These are phyloP conservation scores for Aspergillus haitiensis DNA, from an alignment of 495 filamentous ascomycete genomes.

Conservation along the genomic window DNA sequence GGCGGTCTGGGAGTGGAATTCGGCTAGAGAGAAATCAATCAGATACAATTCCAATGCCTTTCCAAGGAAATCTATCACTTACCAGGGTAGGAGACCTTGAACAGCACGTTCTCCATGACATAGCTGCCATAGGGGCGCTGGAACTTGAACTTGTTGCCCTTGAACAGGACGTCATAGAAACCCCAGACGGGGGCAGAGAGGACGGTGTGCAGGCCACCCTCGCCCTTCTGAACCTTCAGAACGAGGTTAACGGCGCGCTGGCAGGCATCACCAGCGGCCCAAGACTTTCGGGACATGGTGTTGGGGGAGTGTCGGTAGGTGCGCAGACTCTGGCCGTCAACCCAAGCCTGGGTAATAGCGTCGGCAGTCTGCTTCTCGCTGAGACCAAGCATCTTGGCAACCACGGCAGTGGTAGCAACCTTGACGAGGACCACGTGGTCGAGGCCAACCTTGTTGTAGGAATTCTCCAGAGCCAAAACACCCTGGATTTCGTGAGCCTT, in stretches of 20 bases:
- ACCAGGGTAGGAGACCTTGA: slow-evolving; percentile 98
- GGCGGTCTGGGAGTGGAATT: slow-evolving; percentile 99
- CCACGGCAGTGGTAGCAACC: slow-evolving; percentile 91
- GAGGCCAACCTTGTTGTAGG: slow-evolving; percentile 95
- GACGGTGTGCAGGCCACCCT: slow-evolving; percentile 87
- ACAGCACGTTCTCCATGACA: slow-evolving; percentile 99
- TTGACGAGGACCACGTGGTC: slow-evolving; percentile 98
- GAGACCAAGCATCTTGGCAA: slow-evolving; percentile 89
- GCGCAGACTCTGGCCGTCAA: slow-evolving; percentile 91
- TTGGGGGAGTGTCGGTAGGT: slow-evolving; percentile 97
- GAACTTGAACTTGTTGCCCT: slow-evolving; percentile 92
- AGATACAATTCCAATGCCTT: neutral
- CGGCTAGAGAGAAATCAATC: slow-evolving; percentile 53
- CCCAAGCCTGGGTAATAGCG: slow-evolving; percentile 95
- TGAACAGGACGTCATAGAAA: slow-evolving; percentile 97
- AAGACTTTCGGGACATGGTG: slow-evolving; percentile 99
- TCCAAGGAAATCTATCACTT: slow-evolving; percentile 28
- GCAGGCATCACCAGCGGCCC: slow-evolving; percentile 97
- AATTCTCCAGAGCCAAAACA: slow-evolving; percentile 93
- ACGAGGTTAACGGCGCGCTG: slow-evolving; percentile 93
- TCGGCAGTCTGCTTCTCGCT: slow-evolving; percentile 88
- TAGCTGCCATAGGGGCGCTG: slow-evolving; percentile 96
- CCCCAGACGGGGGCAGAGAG: slow-evolving; percentile 93
- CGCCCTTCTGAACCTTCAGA: slow-evolving; percentile 89
- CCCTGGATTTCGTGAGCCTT: slow-evolving; percentile 99